Base-by-base conservation (phyloP, 139 green algal genomes). In the Nannochloris sp. region DNA sequence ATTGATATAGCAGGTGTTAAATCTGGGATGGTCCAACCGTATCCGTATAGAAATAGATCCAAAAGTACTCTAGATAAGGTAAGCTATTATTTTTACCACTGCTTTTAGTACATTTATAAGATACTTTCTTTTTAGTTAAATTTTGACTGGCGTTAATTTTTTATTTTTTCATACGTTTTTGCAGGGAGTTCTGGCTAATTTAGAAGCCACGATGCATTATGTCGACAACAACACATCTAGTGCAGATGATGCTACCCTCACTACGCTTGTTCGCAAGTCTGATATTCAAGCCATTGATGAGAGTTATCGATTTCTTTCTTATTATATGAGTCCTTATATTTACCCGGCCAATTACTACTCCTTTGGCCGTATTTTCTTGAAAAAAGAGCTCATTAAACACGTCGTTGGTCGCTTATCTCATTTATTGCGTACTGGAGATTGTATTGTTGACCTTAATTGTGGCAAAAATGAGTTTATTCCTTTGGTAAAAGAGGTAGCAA, bases 391-490 rank as follows among this genome's bases (percentile, higher is more conserved):
- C 48, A 59, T 70, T 27, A 36, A 70, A 31, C n/a, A 13, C 4
- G 31, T 61, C 3, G 67, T 48, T 37, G 61, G 1, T 33, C 53
- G 68, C 44, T 34, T 73, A 30, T 27, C 15, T 4, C 4, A 38
- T 37, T 59, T 39, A 8, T 34, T 79, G 60, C 30, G 27, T 9
- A 27, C 31, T 33, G 61, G 66, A 15, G 73, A 80, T 64, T 53
- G 62, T 60, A 53, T 89, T 30, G 83, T 89, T 45, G 83, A 89
- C 61, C 83, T 87, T 63, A 81, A 63, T 57, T 89, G 83, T 69
- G 83, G 83, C 2, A 60, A 71, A 24, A 89, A 89, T 64, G 59
- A 75, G 6, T 89, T 79, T 25, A 44, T 85, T 47, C 73, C 79
- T 4, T n/a, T 68, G 47, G 9, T 85, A 2, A 83, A 81, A 54